Evolutionary conservation across 2,329 filamentous ascomycete species (phyloP), one percentile per base, ranked within the genome.

Genomic region (Alternaria longipes): DNA sequence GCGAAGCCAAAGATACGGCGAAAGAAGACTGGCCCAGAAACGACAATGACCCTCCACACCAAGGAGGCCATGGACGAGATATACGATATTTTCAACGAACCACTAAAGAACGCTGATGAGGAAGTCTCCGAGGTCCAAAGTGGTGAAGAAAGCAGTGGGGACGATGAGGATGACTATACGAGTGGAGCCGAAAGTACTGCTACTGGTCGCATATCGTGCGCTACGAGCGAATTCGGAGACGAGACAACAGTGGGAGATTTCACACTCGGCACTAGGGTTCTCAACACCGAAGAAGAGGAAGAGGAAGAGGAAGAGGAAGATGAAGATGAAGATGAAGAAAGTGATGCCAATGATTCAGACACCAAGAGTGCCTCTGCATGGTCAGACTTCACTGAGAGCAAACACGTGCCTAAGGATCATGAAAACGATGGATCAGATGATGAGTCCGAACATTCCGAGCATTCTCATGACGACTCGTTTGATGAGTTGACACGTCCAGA

Each of bases 1-100:
- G 87, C 89, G n/a, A 89, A 89, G 4, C 67, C 70, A 8, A 98
- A 96, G 78, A 85, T 94, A 56, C 69, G 72, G 57, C 91, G 90
- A 84, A 92, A 92, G 78, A 95, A 91, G 77, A 89, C 89, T 53
- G 85, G 84, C 11, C 66, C 64, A 36, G 94, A 98, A 78, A 92
- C 94, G n/a, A 99, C 95, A 2, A 97, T 99, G 94, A 99, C 95
- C 0, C 87, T 99, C 67, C 93, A 98, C 75, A 99, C 95, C 12
- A 92, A 88, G 70, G 94, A 95, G 66, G 95, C 95, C 5, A 97
- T 94, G 64, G 94, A 98, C 70, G 95, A 99, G 70, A 97, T 99
- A 54, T 98, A 98, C 73, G 93, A 93, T 59, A 92, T 99, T 49
- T 99, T 98, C 81, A 98, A 95, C 73, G 91, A 95, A 59, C 94